These are phyloP conservation scores for Erythrobasidium hasegawianum DNA, from an alignment of 1,284 basidiomycete genomes.

Conservation along the genomic window DNA sequence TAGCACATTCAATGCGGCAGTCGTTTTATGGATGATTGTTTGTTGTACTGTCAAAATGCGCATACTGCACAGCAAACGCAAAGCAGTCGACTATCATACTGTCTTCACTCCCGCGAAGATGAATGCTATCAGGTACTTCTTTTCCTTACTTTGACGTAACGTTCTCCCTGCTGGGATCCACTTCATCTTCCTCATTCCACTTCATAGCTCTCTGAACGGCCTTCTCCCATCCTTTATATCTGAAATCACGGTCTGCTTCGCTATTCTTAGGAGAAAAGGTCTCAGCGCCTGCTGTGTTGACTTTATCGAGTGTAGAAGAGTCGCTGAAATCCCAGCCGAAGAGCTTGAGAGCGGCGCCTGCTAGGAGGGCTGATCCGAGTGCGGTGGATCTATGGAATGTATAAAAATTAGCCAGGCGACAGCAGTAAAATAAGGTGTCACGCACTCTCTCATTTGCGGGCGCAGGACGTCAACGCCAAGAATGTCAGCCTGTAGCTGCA, in stretches of 20 bases:
- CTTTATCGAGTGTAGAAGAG: slow-evolving; percentile 77
- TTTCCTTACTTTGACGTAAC: too few relatives aligned
- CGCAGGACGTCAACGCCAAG: slow-evolving; percentile 87
- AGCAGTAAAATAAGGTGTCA: not conserved
- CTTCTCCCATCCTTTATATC: slow-evolving; percentile 73
- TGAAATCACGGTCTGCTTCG: slow-evolving; percentile 59
- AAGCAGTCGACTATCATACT: too few relatives aligned
- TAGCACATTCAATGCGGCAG: too few relatives aligned
- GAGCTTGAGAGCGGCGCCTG: slow-evolving; percentile 78
- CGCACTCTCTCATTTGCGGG: slow-evolving; percentile 90
- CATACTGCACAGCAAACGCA: too few relatives aligned
- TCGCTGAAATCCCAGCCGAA: slow-evolving; percentile 91
- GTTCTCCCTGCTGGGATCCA: too few relatives aligned
- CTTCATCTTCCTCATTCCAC: slow-evolving; percentile 56
- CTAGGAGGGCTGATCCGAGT: slow-evolving; percentile 91
- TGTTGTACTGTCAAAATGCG: too few relatives aligned
- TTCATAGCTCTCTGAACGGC: slow-evolving; percentile 74
- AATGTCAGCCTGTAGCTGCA: slow-evolving; percentile 93
- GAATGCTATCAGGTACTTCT: too few relatives aligned
- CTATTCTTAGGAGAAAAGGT: slow-evolving; percentile 64
- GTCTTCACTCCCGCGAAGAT: too few relatives aligned
- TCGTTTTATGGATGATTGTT: too few relatives aligned
- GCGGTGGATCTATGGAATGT: slow-evolving; percentile 67
- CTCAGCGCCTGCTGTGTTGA: slow-evolving; percentile 78
- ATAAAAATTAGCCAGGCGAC: not conserved